Evolutionary conservation across 768 basidiomycete species (phyloP), one percentile per base, ranked within the genome.

Genomic region (Mycena epipterygia): DNA sequence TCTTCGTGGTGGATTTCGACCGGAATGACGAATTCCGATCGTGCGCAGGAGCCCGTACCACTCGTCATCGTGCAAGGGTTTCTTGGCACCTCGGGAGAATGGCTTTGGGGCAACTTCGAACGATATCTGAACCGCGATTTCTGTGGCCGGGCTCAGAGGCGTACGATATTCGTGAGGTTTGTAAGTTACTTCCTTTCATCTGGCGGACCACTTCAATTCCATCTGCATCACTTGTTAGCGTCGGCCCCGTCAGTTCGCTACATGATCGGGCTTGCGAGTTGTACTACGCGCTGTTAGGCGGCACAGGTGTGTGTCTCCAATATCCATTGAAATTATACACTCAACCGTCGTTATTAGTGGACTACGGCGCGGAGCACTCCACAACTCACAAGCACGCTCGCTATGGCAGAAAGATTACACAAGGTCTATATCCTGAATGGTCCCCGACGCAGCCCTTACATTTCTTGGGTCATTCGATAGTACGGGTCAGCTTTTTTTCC

Each of bases 201-300:
- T 25, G 32, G 29, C 25, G n/a, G 44, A 42, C 37, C 27, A 32
- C 23, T 51, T 44, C 33, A 51, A 13, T 48, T 12, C 23, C 9
- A n/a, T 21, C 33, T n/a, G n/a, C n/a, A n/a, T n/a, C n/a, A n/a
- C n/a, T n/a, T 51, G 12, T 69, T 21, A 88, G 87, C 55, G 82
- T 86, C 7, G 87, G 87, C 1, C 85, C 87, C 30, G 85, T 86
- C 39, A 87, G 87, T 75, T 87, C 86, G 1, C 69, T 89, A 52
- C 87, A 88, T 64, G 88, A 89, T 71, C 74, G 87, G 46, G 87
- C 87, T 17, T 88, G 87, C 74, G 87, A 88, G 71, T 75, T 87
- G 13, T 88, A 82, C 76, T 87, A 86, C 71, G 77, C 81, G 9
- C 70, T 89, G 14, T 68, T 78, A 27, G 88, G 88, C 9, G 87